Conservation (phyloP, 495 filamentous ascomycete genomes). For the Echria macrotheca region DNA sequence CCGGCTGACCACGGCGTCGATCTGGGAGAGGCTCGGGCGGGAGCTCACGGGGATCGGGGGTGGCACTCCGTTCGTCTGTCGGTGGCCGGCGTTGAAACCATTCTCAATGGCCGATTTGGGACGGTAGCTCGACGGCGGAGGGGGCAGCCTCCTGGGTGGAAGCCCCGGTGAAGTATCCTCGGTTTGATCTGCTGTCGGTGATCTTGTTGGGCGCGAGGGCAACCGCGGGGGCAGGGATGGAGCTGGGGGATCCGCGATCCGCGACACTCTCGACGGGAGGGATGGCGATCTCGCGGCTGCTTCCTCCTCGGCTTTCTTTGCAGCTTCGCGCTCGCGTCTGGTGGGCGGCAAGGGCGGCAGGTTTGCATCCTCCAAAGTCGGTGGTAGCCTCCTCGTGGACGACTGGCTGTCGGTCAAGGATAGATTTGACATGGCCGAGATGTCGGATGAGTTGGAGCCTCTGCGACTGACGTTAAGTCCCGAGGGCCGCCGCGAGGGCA, state of each 20-base stretch:
- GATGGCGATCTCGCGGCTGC: conserved; percentile 15
- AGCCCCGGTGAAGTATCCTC: conserved; percentile 22
- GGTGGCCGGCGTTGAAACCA: conserved; percentile 17
- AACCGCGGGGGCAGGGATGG: conserved; percentile 37
- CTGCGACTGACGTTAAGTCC: conserved; percentile 28
- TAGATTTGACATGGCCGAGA: conserved; percentile 38
- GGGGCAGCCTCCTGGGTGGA: conserved; percentile 37
- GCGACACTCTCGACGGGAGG: conserved; percentile 15
- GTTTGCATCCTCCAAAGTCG: conserved; percentile 43
- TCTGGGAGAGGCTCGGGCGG: conserved; percentile 38
- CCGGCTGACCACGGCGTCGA: conserved; percentile 34
- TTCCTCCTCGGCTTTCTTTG: conserved; percentile 32
- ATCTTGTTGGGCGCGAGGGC: conserved; percentile 34
- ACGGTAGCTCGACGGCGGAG: conserved; percentile 30
- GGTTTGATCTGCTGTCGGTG: conserved; percentile 7
- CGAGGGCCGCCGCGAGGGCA: conserved; percentile 39
- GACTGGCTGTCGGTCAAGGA: conserved; percentile 29
- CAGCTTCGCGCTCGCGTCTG: conserved; percentile 41
- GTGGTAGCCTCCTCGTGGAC: conserved; percentile 40
- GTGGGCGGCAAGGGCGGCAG: conserved; percentile 46
- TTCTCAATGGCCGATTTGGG: conserved; percentile 16
- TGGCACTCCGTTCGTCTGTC: conserved; percentile 23
- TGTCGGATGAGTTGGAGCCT: conserved; percentile 42
- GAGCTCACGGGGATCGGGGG: conserved; percentile 45
- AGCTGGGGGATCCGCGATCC: conserved; percentile 27